phyloP scores from a whole-genome alignment of 352 stramenopile species.

The Phytopythium aichiense region DNA sequence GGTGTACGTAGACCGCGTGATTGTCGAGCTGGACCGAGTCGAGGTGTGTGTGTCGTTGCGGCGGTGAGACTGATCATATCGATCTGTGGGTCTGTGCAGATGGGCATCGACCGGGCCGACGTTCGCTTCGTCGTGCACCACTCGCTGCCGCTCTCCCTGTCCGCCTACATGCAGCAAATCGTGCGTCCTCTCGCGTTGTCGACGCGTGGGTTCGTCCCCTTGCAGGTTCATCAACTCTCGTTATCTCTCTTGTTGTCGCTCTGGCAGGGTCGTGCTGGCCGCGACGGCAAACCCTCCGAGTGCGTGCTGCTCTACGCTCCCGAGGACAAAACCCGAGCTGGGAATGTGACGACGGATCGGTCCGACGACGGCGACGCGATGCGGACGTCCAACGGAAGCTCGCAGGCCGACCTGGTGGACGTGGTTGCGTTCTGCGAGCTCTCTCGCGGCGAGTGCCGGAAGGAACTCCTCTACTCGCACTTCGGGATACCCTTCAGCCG shows the following conservation, averaged over 20 bases:
- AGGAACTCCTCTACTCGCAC: constrained; percentile 48
- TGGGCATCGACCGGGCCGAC: constrained; percentile 75
- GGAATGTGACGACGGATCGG: constrained; percentile 37
- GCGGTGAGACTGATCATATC: background rate
- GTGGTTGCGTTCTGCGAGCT: constrained; percentile 50
- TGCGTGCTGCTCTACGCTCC: constrained; percentile 63
- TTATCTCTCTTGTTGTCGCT: background rate
- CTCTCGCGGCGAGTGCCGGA: constrained; percentile 42
- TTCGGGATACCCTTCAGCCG: constrained; percentile 47
- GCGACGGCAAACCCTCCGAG: constrained; percentile 43
- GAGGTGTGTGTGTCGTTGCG: background rate
- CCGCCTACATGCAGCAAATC: constrained; percentile 76
- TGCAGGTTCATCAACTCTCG: background rate
- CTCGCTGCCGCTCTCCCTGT: constrained; percentile 59
- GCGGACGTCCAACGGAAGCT: constrained; percentile 31
- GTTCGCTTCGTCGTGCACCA: constrained; percentile 76
- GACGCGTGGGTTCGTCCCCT: background rate
- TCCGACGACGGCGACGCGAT: constrained; percentile 19
- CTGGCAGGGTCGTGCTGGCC: constrained; percentile 56
- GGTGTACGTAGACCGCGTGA: constrained; percentile 29
- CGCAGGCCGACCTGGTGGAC: constrained; percentile 40
- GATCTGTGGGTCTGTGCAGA: constrained; percentile 25
- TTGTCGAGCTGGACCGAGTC: background rate
- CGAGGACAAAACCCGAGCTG: constrained; percentile 50
- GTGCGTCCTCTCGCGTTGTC: constrained; percentile 20